Evolutionary conservation across 768 basidiomycete species (phyloP).

Genomic region (Lactarius hatsudake): DNA sequence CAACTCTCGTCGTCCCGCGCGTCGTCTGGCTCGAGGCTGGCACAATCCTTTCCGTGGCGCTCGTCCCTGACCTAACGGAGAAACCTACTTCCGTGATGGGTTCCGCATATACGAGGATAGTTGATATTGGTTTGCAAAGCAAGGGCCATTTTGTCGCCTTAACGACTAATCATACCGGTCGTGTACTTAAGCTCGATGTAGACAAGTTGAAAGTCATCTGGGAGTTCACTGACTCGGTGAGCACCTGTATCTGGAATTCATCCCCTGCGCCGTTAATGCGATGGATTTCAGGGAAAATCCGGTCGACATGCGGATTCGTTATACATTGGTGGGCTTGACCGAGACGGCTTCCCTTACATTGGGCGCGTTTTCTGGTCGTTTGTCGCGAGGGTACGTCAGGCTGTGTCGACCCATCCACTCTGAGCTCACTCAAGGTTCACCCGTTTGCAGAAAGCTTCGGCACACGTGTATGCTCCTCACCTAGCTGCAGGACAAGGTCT

Average conservation of each 20-base stretch:
- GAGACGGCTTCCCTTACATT: slow-evolving; percentile 51
- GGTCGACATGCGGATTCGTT: slow-evolving; percentile 45
- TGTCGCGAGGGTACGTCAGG: slow-evolving; percentile 45
- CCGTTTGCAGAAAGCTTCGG: slow-evolving; percentile 46
- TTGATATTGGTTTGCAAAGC: slow-evolving; percentile 58
- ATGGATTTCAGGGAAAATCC: slow-evolving; percentile 39
- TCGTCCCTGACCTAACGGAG: slow-evolving; percentile 51
- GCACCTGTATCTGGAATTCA: slow-evolving; percentile 20
- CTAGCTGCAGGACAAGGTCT: slow-evolving; percentile 46
- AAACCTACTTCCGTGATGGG: slow-evolving; percentile 46
- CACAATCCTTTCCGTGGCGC: slow-evolving; percentile 46
- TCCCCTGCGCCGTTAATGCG: background rate
- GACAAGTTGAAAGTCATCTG: slow-evolving; percentile 46
- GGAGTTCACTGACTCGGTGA: slow-evolving; percentile 57
- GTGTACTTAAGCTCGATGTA: slow-evolving; percentile 50
- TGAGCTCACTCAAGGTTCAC: slow-evolving; percentile 8
- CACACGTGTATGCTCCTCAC: slow-evolving; percentile 53
- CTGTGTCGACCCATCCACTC: background rate
- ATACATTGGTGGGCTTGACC: slow-evolving; percentile 57
- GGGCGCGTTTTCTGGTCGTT: slow-evolving; percentile 69
- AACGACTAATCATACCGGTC: slow-evolving; percentile 51
- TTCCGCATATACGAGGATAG: slow-evolving; percentile 47
- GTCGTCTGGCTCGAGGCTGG: slow-evolving; percentile 56
- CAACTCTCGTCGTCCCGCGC: slow-evolving; percentile 33
- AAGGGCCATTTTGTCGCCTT: slow-evolving; percentile 62